Evolutionary conservation across 73 alveolate species (phyloP).

Genomic region (Durusdinium trenchii): DNA sequence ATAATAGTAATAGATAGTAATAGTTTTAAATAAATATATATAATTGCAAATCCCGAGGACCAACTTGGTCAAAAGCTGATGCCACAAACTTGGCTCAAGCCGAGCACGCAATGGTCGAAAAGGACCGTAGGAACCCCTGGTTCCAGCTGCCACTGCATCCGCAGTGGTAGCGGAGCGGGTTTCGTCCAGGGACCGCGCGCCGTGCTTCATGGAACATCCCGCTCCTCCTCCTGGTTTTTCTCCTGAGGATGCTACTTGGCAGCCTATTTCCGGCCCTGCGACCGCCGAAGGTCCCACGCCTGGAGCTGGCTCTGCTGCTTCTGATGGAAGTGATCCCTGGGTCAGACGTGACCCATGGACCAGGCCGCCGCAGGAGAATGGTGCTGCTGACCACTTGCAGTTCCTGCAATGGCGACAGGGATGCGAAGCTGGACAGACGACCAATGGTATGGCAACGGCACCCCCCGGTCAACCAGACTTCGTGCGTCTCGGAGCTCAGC

Average conservation of each 20-base stretch:
- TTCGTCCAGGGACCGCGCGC: not conserved
- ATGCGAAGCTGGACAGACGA: not conserved
- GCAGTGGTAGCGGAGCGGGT: conserved; percentile 65
- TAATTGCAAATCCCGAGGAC: too few relatives aligned
- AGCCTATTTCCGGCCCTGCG: not conserved
- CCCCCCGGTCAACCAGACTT: not conserved
- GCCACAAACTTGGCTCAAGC: too few relatives aligned
- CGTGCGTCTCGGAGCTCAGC: not conserved
- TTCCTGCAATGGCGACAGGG: not conserved
- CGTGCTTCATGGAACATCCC: not conserved
- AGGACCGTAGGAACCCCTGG: too few relatives aligned
- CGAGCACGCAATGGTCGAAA: too few relatives aligned
- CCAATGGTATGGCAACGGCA: not conserved
- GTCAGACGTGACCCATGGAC: not conserved
- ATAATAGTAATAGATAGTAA: too few relatives aligned
- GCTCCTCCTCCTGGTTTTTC: not conserved
- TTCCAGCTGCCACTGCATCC: conserved; percentile 34
- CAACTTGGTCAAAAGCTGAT: too few relatives aligned
- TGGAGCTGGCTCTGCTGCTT: not conserved
- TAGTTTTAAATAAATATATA: too few relatives aligned
- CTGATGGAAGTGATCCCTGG: not conserved
- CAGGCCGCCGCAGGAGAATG: not conserved
- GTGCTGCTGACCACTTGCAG: not conserved
- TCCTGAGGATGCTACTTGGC: not conserved
- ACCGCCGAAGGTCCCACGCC: not conserved